A percentile compares a stretch with the other conserved stretches of the same genome.
These are phyloP conservation scores for Cocos nucifera DNA, from an alignment of 176 grass and related monocot species.

Conservation along the genomic window DNA sequence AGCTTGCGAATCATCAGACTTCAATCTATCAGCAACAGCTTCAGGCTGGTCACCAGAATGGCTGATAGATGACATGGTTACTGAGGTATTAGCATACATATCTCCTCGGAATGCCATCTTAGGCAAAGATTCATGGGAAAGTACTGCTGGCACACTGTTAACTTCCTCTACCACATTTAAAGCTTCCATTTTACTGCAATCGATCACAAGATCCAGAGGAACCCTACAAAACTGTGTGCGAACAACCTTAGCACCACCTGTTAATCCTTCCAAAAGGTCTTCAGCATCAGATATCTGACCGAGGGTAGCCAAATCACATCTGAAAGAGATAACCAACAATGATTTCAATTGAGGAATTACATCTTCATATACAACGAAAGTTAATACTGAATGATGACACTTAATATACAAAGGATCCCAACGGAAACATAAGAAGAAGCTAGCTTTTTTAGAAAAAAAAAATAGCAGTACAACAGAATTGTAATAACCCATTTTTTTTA, in stretches of 20 bases:
- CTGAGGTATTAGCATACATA: background rate
- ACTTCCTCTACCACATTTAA: background rate
- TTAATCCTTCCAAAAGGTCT: conserved; percentile 20
- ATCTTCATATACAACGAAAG: background rate
- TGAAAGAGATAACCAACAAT: conserved; percentile 3
- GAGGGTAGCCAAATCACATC: conserved; percentile 18
- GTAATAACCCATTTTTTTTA: too few species aligned
- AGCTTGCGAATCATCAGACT: background rate
- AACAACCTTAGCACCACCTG: conserved; percentile 15
- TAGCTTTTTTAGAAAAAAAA: too few species aligned
- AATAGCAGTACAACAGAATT: too few species aligned
- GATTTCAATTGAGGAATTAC: background rate
- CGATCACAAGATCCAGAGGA: conserved; percentile 17
- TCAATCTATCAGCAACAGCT: background rate
- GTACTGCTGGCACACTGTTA: conserved; percentile 6
- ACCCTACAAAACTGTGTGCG: conserved; percentile 16
- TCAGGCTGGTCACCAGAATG: background rate
- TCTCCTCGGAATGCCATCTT: conserved; percentile 10
- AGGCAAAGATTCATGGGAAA: conserved; percentile 21
- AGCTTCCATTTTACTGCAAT: conserved; percentile 9
- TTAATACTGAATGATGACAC: background rate
- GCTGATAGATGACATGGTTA: background rate
- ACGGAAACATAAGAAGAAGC: background rate
- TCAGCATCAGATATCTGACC: conserved; percentile 16
- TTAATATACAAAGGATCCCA: background rate